Base-by-base conservation (phyloP, 2,329 filamentous ascomycete genomes). In the Leptosphaerulina australis region DNA sequence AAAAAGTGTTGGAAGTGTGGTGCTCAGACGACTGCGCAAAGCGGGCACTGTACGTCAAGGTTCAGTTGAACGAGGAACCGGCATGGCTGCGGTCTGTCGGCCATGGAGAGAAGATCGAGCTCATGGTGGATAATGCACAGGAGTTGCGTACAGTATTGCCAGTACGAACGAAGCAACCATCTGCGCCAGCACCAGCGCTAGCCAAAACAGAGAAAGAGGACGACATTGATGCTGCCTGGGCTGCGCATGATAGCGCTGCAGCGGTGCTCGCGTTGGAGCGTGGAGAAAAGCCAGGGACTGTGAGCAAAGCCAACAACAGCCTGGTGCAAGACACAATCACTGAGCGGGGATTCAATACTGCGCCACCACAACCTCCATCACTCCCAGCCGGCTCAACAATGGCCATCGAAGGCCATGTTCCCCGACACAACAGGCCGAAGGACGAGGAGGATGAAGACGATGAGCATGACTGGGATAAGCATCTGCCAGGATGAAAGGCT, bases 51-150 rank as follows among this genome's bases (percentile, higher is more conserved):
- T 96, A 91, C 72, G 81, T 97, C 62, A 90, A 91, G 66, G 88
- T 95, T 18, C 94, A 99, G 78, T 82, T 97, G 29, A 87, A 83
- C 58, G 88, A 94, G 67, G 87, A 88, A 55, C 90, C 91, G 0
- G 90, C 89, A 0, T 96, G 92, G 91, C 85, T 94, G 72, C 81
- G 92, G 43, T 82, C 82, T 4, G 84, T 82, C 21, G 71, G 70
- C 5, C 61, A 67, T 31, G 65, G 64, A 10, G 67, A 69, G 24
- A 65, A 68, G 22, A 71, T 78, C 8, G 68, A 74, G 43, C 63
- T 78, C 14, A 70, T 75, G 60, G 69, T 72, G 12, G 71, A 74
- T 3, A 70, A 72, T 21, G 45, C 53, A 11, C 60, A 60, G 6
- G 66, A 68, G 15, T 64, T 66, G 35, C 56, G 56, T 26, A 58